Evolutionary conservation across 208 protist species (phyloP).

Genomic region (Eutreptiella sp.): DNA sequence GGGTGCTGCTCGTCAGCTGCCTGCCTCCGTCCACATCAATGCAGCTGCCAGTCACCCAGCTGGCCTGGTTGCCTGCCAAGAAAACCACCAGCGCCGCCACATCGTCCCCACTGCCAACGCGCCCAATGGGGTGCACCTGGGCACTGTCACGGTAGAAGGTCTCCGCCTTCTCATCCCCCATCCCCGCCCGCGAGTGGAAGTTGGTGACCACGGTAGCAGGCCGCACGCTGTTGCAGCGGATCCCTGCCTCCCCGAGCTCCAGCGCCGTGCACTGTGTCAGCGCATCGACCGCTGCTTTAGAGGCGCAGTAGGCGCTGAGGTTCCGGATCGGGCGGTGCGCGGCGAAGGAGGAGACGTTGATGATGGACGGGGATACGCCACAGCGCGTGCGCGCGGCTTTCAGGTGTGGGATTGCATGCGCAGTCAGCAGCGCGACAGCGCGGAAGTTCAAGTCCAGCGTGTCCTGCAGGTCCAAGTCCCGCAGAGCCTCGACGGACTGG

Average conservation of each 20-base stretch:
- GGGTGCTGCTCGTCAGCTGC: no score
- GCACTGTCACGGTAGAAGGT: no score
- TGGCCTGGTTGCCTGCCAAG: conserved; percentile 24
- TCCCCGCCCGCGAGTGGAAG: conserved; percentile 24
- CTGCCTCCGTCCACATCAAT: conserved; percentile 34
- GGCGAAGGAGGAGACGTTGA: conserved; percentile 30
- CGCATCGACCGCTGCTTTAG: conserved; percentile 29
- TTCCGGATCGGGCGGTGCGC: conserved; percentile 18
- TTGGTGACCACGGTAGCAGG: conserved; percentile 32
- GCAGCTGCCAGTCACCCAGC: conserved; percentile 34
- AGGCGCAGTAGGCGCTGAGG: conserved; percentile 26
- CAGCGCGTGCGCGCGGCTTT: neutral
- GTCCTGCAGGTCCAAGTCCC: conserved; percentile 21
- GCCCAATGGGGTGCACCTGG: conserved; percentile 30
- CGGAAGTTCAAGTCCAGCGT: conserved; percentile 26
- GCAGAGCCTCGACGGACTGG: neutral
- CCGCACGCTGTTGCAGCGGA: conserved; percentile 34
- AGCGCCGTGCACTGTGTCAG: conserved; percentile 34
- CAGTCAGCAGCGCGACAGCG: conserved; percentile 28
- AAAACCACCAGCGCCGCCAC: conserved; percentile 31
- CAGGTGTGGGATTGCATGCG: conserved; percentile 14
- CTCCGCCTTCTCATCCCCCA: conserved; percentile 25
- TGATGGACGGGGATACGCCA: conserved; percentile 10
- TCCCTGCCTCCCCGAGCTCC: conserved; percentile 23
- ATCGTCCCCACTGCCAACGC: conserved; percentile 27